Conservation (phyloP, 345 rosid genomes). For the Rhizophora apiculata region DNA sequence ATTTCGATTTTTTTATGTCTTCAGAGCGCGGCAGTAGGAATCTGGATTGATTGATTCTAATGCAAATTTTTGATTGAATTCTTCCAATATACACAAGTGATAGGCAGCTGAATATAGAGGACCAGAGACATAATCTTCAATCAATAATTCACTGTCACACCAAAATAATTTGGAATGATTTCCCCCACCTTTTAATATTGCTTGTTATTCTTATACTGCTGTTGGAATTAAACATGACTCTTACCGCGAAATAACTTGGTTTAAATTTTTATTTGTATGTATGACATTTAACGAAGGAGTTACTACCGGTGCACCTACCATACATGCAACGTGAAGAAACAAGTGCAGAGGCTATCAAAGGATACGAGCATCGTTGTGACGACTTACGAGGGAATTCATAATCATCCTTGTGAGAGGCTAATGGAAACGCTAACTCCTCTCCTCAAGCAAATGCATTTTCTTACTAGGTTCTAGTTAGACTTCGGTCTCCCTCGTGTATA, state of each 20-base stretch:
- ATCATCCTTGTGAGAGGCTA: conserved; percentile 87
- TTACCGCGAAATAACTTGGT: not conserved
- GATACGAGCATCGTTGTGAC: conserved; percentile 77
- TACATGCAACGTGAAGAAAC: conserved; percentile 94
- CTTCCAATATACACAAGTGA: too few species aligned
- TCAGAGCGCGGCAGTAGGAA: too few species aligned
- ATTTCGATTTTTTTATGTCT: too few species aligned
- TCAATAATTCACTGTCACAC: too few species aligned
- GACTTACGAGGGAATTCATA: conserved; percentile 77
- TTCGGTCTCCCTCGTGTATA: not conserved
- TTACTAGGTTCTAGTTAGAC: conserved; percentile 43
- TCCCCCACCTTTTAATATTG: too few species aligned
- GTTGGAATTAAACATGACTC: too few species aligned
- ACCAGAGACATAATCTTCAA: too few species aligned
- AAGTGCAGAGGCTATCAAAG: conserved; percentile 78
- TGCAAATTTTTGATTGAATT: too few species aligned
- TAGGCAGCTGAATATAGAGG: too few species aligned
- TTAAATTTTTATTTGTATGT: not conserved
- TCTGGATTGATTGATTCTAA: too few species aligned
- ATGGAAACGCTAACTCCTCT: conserved; percentile 94
- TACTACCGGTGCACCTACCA: conserved; percentile 91
- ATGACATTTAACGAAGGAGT: conserved; percentile 42
- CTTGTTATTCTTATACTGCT: too few species aligned
- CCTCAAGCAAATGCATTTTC: conserved; percentile 84
- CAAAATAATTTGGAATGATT: too few species aligned